phyloP scores from a whole-genome alignment of 495 filamentous ascomycete genomes.

The Penicillium pancosmium region DNA sequence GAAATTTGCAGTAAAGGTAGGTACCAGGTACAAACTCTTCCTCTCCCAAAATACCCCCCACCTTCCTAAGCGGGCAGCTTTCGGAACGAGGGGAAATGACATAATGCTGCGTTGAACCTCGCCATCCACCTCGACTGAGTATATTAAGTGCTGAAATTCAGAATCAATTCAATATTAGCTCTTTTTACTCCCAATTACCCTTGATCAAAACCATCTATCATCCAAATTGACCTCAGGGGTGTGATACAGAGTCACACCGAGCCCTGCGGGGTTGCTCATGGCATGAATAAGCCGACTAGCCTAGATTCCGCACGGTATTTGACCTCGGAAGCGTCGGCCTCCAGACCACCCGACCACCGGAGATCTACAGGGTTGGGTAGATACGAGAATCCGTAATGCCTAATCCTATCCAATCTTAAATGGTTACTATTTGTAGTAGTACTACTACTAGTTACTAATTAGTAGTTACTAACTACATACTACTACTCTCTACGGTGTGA shows the following conservation, averaged over 20 bases:
- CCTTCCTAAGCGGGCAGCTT: slow-evolving; percentile 35
- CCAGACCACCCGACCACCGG: slow-evolving; percentile 5
- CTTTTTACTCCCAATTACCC: neutral
- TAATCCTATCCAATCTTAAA: too few relatives aligned
- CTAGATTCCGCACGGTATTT: slow-evolving; percentile 19
- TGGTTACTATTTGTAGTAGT: neutral
- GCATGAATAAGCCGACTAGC: slow-evolving; percentile 32
- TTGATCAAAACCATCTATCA: neutral
- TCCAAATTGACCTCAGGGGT: neutral
- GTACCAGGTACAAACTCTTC: slow-evolving; percentile 12
- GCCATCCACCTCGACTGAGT: neutral
- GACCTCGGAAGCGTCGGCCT: slow-evolving; percentile 13
- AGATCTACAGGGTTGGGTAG: neutral
- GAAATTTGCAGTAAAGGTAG: too few relatives aligned
- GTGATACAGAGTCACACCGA: slow-evolving; percentile 7
- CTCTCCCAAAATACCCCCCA: slow-evolving; percentile 22
- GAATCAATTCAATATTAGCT: neutral
- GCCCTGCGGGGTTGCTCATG: slow-evolving; percentile 23
- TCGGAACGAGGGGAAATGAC: slow-evolving; percentile 33
- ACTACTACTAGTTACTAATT: neutral
- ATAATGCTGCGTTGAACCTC: slow-evolving; percentile 19
- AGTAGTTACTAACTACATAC: neutral
- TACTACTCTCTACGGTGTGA: too few relatives aligned
- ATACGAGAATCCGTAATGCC: too few relatives aligned
- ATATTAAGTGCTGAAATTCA: neutral